Evolutionary conservation across 768 basidiomycete species (phyloP), one percentile per base, ranked within the genome.

Genomic region (Hebeloma cylindrosporum): DNA sequence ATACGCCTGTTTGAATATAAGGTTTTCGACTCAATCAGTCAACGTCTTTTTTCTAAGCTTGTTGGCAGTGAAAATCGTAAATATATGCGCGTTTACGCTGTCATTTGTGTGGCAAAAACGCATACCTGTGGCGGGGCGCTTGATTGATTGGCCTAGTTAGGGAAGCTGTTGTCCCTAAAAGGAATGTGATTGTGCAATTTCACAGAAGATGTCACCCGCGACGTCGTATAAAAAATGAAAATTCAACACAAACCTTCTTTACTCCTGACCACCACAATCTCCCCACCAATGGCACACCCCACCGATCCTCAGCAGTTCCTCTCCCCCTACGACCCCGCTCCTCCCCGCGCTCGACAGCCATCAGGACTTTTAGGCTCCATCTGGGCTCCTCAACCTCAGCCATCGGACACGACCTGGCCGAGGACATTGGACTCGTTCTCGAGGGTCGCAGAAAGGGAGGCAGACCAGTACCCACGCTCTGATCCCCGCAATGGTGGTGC

Each of bases 341-440:
- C 70, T 27, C 68, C 71, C 39, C 72, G 70, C 53, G 54, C 65
- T 23, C 69, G 76, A 18, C 70, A 68, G 45, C 58, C 63, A 9
- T 57, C 68, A 28, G 71, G 72, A 5, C 68, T 72, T 35, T 56
- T 69, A 44, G 73, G 73, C 10, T 88, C 86, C 39, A 90, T 91
- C 50, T 91, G 88, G 88, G 88, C 88, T 1, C 88, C 88, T 6
- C 85, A 84, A 59, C 84, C 86, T 3, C 85, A 83, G 61, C 77
- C 78, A 4, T 74, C 77, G 11, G 83, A 83, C 14, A 59, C 71
- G 4, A 75, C 79, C 9, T 91, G 88, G 88, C 83, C 86, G 16
- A 73, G 72, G 48, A 70, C 83, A 27, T 65, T 85, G 26, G 82
- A 84, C 47, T 67, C 82, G 3, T 83, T 83, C 55, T 75, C 75